phyloP scores from a whole-genome alignment of 2,329 filamentous ascomycete species.

The Xylaria sp. region DNA sequence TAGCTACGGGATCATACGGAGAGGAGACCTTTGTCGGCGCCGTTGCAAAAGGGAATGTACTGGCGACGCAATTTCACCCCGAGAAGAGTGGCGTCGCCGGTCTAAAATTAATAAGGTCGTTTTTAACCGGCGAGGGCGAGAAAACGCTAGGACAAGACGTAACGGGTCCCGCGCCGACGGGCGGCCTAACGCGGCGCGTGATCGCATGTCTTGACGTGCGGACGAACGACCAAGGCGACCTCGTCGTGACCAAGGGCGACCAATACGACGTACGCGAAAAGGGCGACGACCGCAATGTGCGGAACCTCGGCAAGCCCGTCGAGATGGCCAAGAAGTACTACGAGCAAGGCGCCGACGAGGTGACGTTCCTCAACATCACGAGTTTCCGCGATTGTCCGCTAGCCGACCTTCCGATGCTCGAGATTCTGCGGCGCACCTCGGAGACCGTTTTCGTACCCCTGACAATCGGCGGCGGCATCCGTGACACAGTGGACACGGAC shows the following conservation, averaged over 20 bases:
- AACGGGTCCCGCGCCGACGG: conserved; percentile 51
- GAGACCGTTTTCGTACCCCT: conserved; percentile 95
- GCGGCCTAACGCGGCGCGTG: conserved; percentile 89
- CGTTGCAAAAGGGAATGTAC: conserved; percentile 83
- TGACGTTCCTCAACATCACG: conserved; percentile 98
- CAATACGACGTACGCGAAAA: conserved; percentile 99
- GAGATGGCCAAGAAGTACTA: conserved; percentile 95
- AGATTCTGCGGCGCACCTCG: conserved; percentile 86
- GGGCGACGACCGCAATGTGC: conserved; percentile 72
- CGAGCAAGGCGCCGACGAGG: conserved; percentile 94
- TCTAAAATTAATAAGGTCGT: conserved; percentile 83
- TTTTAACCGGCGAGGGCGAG: conserved; percentile 77
- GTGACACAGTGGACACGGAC: conserved; percentile 90
- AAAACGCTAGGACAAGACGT: conserved; percentile 58
- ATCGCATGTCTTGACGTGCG: conserved; percentile 97
- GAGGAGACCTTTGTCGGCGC: conserved; percentile 91
- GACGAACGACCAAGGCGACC: conserved; percentile 90
- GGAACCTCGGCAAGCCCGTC: conserved; percentile 96
- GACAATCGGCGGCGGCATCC: conserved; percentile 94
- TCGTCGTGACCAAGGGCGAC: conserved; percentile 98
- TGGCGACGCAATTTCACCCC: conserved; percentile 96
- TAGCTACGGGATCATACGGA: conserved; percentile 92
- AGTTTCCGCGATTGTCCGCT: conserved; percentile 96
- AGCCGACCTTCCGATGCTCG: conserved; percentile 93
- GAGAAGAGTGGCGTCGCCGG: conserved; percentile 96